A percentile compares a stretch with the other conserved stretches of the same genome.
Conservation (phyloP, 345 rosid genomes). For the Arabis hirsuta region DNA sequence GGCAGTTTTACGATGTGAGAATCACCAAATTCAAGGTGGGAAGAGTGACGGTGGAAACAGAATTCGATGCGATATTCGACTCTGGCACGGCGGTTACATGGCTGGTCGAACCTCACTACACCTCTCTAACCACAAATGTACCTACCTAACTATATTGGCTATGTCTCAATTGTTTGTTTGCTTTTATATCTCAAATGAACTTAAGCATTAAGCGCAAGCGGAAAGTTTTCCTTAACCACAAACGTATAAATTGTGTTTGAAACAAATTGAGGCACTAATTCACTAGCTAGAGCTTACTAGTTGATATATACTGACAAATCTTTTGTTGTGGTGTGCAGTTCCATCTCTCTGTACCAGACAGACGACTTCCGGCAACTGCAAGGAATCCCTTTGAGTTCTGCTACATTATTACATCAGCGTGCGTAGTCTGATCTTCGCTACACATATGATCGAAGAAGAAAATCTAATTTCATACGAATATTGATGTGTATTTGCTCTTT, state of each 20-base stretch:
- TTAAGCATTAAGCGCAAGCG: no score
- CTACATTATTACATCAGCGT: conserved; percentile 61
- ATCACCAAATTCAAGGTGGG: conserved; percentile 63
- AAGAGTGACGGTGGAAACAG: conserved; percentile 52
- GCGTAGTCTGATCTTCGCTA: conserved; percentile 1
- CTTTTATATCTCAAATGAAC: no score
- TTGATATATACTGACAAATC: background rate
- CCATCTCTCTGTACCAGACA: conserved; percentile 52
- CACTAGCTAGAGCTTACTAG: background rate
- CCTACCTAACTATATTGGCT: conserved; percentile 37
- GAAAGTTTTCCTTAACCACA: no score
- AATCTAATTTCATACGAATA: no score
- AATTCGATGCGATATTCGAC: conserved; percentile 75
- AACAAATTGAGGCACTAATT: no score
- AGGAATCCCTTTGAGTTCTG: conserved; percentile 77
- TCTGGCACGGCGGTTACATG: conserved; percentile 94
- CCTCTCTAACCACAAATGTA: conserved; percentile 62
- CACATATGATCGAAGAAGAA: conserved; percentile 3
- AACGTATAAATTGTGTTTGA: background rate
- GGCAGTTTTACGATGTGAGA: conserved; percentile 80
- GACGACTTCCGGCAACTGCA: conserved; percentile 43
- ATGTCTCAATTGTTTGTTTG: background rate
- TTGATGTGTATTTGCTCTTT: conserved; percentile 9
- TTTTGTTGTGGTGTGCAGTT: conserved; percentile 56
- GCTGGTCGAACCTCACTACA: conserved; percentile 82